Evolutionary conservation across 345 rosid species (phyloP), one percentile per base, ranked within the genome.

Genomic region (Salix exigua): DNA sequence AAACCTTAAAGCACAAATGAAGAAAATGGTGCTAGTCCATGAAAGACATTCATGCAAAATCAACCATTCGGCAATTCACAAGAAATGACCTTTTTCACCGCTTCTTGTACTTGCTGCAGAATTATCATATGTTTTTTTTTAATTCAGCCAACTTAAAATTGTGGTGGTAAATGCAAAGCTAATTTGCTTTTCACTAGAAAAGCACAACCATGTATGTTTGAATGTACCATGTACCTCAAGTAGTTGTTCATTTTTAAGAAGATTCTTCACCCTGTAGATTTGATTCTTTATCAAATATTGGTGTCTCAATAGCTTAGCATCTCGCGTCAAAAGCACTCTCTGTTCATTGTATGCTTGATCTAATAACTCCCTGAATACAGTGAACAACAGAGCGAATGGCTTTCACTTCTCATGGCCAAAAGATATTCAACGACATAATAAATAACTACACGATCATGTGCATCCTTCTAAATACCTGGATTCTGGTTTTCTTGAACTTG

Each of bases 161-260:
- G 44, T 40, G 44, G 50, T 46, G 17, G 18, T 46, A 46, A 46
- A 12, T 12, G 50, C 50, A 46, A 13, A 46, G 63, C 64, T 7
- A 7, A 60, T 60, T 9, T 69, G 31, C 33, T 9, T 55, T 78
- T 72, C 28, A 11, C 31, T 16, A 13, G n/a, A 37, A 2, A 50
- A 2, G 72, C 44, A 62, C 19, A 53, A 21, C 18, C 44, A 11
- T 38, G 72, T 19, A 65, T 38, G 68, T 64, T 74, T 11, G 60
- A 72, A 74, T 31, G 74, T 82, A 94, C 97, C 14, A 46, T 46
- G 50, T 46, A 46, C 50, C 98, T 94, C 98, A 75, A 91, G 91
- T 71, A 95, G 82, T 85, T 95, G 99, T 79, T 95, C 93, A 38
- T 93, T 93, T 86, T 95, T 95, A 64, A 93, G 83, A 82, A 92